Conservation (phyloP, 257 asterid species). For the Linderniella brevidens region DNA sequence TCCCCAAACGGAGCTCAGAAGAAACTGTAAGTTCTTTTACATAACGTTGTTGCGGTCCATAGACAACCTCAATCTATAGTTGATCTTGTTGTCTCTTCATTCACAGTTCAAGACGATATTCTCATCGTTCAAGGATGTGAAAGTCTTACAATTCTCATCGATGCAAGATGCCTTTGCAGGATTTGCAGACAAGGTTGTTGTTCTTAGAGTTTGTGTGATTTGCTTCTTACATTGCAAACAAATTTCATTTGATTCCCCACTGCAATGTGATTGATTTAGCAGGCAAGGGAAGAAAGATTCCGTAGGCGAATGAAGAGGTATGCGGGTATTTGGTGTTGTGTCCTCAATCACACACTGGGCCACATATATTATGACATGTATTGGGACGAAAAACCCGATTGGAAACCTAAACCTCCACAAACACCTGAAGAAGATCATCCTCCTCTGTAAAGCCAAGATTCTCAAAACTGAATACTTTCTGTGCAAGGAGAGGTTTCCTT, state of each 20-base stretch:
- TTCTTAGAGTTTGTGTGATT: slow-evolving; percentile 8
- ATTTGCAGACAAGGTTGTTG: slow-evolving; percentile 78
- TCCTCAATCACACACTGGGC: slow-evolving; percentile 51
- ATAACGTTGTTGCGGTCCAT: neutral
- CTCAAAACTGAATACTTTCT: slow-evolving; percentile 5
- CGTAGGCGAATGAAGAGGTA: slow-evolving; percentile 70
- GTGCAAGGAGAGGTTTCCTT: too few relatives aligned
- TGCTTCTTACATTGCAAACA: neutral
- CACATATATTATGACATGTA: slow-evolving; percentile 83
- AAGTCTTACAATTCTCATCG: slow-evolving; percentile 81
- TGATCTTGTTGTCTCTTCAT: neutral
- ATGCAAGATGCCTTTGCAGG: slow-evolving; percentile 84
- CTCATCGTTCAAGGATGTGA: slow-evolving; percentile 61
- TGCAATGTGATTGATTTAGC: slow-evolving; percentile 11
- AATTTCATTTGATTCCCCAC: neutral
- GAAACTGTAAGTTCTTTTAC: slow-evolving; percentile 29
- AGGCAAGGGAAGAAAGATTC: slow-evolving; percentile 66
- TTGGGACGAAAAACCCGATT: slow-evolving; percentile 90
- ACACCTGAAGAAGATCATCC: slow-evolving; percentile 78
- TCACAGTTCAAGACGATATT: slow-evolving; percentile 64
- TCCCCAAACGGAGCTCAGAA: slow-evolving; percentile 72
- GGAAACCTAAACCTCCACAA: slow-evolving; percentile 87
- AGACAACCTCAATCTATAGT: neutral
- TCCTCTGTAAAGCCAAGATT: slow-evolving; percentile 29
- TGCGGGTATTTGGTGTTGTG: slow-evolving; percentile 94